Conservation (phyloP, 1,284 basidiomycete species). For the Cystobasidium slooffiae region DNA sequence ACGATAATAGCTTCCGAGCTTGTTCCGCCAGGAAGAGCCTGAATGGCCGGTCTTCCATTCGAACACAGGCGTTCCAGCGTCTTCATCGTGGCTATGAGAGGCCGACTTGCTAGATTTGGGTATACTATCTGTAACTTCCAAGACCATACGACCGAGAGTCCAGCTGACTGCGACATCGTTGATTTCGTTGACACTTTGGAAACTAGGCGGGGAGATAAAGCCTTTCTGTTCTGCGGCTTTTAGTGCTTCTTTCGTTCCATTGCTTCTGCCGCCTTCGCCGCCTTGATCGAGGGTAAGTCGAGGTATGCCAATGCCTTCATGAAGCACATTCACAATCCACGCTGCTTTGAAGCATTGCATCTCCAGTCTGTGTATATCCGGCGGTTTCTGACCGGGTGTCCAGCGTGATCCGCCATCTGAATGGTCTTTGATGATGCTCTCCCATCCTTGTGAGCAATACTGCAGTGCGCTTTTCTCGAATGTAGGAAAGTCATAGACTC, state of each 20-base stretch:
- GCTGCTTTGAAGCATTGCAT: slow-evolving; percentile 99
- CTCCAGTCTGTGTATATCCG: slow-evolving; percentile 81
- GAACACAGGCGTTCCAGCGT: slow-evolving; percentile 33
- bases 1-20: background rate
- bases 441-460: slow-evolving; percentile 84
- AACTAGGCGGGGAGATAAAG: slow-evolving; percentile 69
- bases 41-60: slow-evolving; percentile 29
- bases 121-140: slow-evolving; percentile 68
- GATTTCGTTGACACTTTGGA: slow-evolving; percentile 91
- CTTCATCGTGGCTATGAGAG: slow-evolving; percentile 25
- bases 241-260: slow-evolving; percentile 66
- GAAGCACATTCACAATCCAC: slow-evolving; percentile 94
- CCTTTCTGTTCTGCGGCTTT: slow-evolving; percentile 78
- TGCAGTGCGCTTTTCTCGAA: slow-evolving; percentile 89
- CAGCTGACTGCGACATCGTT: slow-evolving; percentile 92
- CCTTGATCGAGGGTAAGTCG: slow-evolving; percentile 77
- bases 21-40: slow-evolving; percentile 22
- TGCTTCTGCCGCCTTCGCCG: slow-evolving; percentile 64
- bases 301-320: slow-evolving; percentile 94
- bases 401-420: slow-evolving; percentile 61
- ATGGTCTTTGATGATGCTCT: slow-evolving; percentile 71
- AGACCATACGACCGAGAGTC: slow-evolving; percentile 97
- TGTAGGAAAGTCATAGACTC: slow-evolving; percentile 91
- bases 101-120: slow-evolving; percentile 8
- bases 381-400: slow-evolving; percentile 57